Evolutionary conservation across 192 early-diverging fungal genomes (phyloP), one percentile per base, ranked within the genome.

Genomic region (Coemansia aciculifera): DNA sequence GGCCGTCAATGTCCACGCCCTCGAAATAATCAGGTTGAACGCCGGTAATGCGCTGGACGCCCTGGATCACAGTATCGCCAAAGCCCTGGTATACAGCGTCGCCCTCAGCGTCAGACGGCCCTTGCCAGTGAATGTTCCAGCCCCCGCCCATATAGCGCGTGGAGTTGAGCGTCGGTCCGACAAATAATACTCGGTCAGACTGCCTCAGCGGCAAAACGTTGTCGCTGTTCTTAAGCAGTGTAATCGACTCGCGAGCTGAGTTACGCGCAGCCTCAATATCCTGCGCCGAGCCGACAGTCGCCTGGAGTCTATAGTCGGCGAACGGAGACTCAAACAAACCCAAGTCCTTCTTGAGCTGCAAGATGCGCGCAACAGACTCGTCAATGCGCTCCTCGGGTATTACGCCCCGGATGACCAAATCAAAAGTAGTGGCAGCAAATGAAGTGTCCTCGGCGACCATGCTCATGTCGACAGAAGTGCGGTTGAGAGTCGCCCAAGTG

Each of bases 271-370:
- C 76, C 11, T 84, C 67, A 21, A 79, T 57, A 5, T 72, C 73
- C 59, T 84, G 84, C 34, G 69, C 31, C 15, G 82, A 83, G 1
- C 87, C 86, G 2, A 88, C 86, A 5, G 78, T 67, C 65, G 62
- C 72, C 77, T 36, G 61, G 68, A 68, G 32, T 64, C 68, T 43
- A 36, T 5, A 69, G 51, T 85, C 75, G 2, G 69, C 71, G 17
- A 71, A 78, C 54, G 82, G 80, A 6, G 65, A 46, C n/a, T 83
- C 78, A 49, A 90, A 86, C 10, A 90, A 60, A 0, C 88, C 88
- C 5, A 90, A 61, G 67, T 90, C 88, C 69, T 90, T 90, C 69
- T 90, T 90, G 23, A 88, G 72, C 71, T 90, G 88, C 52, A 90
- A 66, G 2, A 90, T 60, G 48, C 85, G 80, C 2, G 73, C 86